These are phyloP conservation scores for Tulasnella sp. DNA, from an alignment of 768 basidiomycete genomes.

Conservation along the genomic window DNA sequence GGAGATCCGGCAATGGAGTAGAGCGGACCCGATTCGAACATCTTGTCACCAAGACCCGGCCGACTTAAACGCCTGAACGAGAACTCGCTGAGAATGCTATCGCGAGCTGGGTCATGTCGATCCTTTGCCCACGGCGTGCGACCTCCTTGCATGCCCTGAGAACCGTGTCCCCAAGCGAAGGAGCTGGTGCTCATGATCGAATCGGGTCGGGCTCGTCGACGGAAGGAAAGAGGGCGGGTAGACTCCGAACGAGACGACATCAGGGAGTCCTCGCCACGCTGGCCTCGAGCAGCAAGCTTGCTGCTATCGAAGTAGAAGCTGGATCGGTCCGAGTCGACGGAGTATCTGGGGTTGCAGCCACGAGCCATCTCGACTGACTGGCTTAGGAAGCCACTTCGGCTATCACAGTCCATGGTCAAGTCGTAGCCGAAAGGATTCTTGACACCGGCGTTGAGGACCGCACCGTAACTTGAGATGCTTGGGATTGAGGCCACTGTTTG, in stretches of 20 bases:
- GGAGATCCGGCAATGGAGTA: slow-evolving; percentile 66
- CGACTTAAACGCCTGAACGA: slow-evolving; percentile 57
- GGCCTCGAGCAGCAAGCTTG: slow-evolving; percentile 42
- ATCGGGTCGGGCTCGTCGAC: slow-evolving; percentile 33
- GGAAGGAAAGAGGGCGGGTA: slow-evolving; percentile 58
- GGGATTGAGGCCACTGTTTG: slow-evolving; percentile 58
- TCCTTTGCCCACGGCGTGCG: slow-evolving; percentile 61
- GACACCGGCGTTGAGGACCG: slow-evolving; percentile 57
- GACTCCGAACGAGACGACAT: slow-evolving; percentile 49
- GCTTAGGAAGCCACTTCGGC: slow-evolving; percentile 54
- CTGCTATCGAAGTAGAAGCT: slow-evolving; percentile 69
- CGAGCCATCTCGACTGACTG: slow-evolving; percentile 44
- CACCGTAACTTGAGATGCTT: slow-evolving; percentile 75
- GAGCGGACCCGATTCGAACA: slow-evolving; percentile 68
- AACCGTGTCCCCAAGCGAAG: slow-evolving; percentile 53
- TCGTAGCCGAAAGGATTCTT: slow-evolving; percentile 74
- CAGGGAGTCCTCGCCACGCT: slow-evolving; percentile 56
- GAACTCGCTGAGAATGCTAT: slow-evolving; percentile 64
- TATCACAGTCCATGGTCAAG: slow-evolving; percentile 61
- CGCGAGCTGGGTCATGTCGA: slow-evolving; percentile 41
- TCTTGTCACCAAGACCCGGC: slow-evolving; percentile 80
- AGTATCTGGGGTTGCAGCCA: slow-evolving; percentile 42
- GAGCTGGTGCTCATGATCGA: slow-evolving; percentile 51
- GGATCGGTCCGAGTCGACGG: slow-evolving; percentile 70
- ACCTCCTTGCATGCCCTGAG: slow-evolving; percentile 52